Conservation (phyloP, 2,329 filamentous ascomycete genomes). For the Verticillium alfalfae region DNA sequence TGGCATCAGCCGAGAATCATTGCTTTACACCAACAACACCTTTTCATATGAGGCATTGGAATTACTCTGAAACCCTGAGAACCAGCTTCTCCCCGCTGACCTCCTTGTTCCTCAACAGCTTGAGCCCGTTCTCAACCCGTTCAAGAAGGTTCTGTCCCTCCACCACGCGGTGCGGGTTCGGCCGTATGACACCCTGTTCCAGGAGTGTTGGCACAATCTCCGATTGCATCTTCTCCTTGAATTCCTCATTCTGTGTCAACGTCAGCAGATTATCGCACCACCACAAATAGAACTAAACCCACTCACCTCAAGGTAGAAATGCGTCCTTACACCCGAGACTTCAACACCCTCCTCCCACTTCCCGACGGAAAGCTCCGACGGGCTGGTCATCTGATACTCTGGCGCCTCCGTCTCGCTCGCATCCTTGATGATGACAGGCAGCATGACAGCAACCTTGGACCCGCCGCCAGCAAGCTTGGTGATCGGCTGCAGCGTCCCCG, state of each 20-base stretch:
- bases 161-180: slow-evolving; percentile 34
- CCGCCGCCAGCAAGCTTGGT: slow-evolving; percentile 42
- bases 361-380: slow-evolving; percentile 22
- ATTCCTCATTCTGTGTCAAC: slow-evolving; percentile 41
- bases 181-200: slow-evolving; percentile 28
- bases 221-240: slow-evolving; percentile 47
- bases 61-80: slow-evolving; percentile 19
- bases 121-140: slow-evolving; percentile 30
- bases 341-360: slow-evolving; percentile 49
- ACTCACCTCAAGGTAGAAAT: slow-evolving; percentile 42
- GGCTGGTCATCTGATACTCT: slow-evolving; percentile 48
- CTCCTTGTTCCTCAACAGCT: slow-evolving; percentile 25
- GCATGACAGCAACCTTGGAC: slow-evolving; percentile 49
- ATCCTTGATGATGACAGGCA: slow-evolving; percentile 54
- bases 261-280: background rate
- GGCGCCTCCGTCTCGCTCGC: slow-evolving; percentile 40
- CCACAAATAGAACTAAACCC: slow-evolving; percentile 12
- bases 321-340: slow-evolving; percentile 48
- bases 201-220: slow-evolving; percentile 48
- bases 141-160: slow-evolving; percentile 31
- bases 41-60: too few species aligned
- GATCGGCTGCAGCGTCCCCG: slow-evolving; percentile 41
- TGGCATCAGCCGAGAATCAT: too few species aligned
- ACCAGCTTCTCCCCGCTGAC: slow-evolving; percentile 35
- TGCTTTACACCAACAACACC: too few species aligned